Evolutionary conservation across 1,284 basidiomycete genomes (phyloP), one percentile per base, ranked within the genome.

Genomic region (Golubevia sp.): DNA sequence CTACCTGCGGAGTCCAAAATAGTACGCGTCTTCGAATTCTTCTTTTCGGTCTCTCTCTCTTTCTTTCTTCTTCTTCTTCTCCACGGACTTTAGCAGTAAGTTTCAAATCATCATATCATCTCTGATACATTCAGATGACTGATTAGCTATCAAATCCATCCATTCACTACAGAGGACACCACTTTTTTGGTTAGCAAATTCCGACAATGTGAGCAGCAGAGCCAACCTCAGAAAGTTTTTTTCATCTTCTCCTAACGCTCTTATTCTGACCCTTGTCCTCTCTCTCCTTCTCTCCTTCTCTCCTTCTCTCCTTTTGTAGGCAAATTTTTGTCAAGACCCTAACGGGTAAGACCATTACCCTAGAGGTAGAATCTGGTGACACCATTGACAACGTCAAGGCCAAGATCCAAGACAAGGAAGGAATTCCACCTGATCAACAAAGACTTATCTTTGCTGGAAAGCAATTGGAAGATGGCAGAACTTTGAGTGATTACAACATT

Each of bases 331-430:
- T 81, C 57, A 81, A 81, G 74, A 81, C 78, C 77, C 74, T 81
- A 15, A 83, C 80, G 67, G 80, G 80, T 55, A 83, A 83, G 76
- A 83, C 80, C 54, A 83, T 83, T 72, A 83, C 80, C 66, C 77
- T 83, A 48, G 80, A 83, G 77, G 80, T 83, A 55, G 80, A 83
- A 74, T 82, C 79, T 59, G 77, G 74, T 53, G 80, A 83, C 79
- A 82, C 80, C 59, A 83, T 83, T 67, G 80, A 83, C 73, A 82
- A 82, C 57, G 80, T 83, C 66, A 83, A 83, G 77, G 79, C 79
- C 72, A 83, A 83, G 74, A 83, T 83, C 68, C 80, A 83, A 73
- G 80, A 83, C 79, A 83, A 83, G 74, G 80, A 83, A 67, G 80
- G 80, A 7, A 83, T 83, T 49, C 80, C 80, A 30, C 80, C 80